Evolutionary conservation across 2,329 filamentous ascomycete genomes (phyloP), one percentile per base, ranked within the genome.

Genomic region (Trichoderma asperellum): DNA sequence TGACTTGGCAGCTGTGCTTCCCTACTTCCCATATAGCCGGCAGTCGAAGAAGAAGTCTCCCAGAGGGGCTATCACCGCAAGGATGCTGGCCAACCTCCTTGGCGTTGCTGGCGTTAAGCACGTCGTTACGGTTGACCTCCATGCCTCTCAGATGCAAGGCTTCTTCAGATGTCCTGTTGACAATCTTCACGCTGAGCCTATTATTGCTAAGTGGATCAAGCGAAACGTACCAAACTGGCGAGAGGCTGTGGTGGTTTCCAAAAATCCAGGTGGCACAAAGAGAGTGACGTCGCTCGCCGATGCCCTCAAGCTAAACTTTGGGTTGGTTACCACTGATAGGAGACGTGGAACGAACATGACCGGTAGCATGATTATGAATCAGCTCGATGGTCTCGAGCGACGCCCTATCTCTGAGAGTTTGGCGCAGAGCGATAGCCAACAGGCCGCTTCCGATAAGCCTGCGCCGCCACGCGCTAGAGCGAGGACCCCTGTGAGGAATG

Each of bases 41-140:
- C 96, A 99, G 81, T 98, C 95, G 70, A 99, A 99, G 86, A 98
- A 98, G 86, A 99, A 99, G 83, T 94, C 93, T 68, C 95, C 98
- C 78, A 89, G 96, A 73, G 96, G 96, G 63, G 94, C 96, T 70
- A 98, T 99, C 77, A 97, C 96, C 10, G 96, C 96, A 68, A 91
- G 95, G 74, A 97, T 99, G 94, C 88, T 99, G 65, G 95, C 96
- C 71, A 99, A 99, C 79, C 88, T 98, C 61, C 89, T 99, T 74
- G 88, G 92, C 71, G 92, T 99, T 69, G 96, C 96, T 63, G 96
- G 96, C 66, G 94, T 99, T 73, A 94, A 97, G 82, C 96, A 99
- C 84, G 92, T 99, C 79, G 94, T 99, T 76, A 99, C 96, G 18
- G 92, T 99, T 77, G 96, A 99, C 78, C 87, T 99, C 35, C 96